Evolutionary conservation across 805 yeast species (phyloP), one percentile per base, ranked within the genome.

Genomic region (Blastobotrys peoriensis): DNA sequence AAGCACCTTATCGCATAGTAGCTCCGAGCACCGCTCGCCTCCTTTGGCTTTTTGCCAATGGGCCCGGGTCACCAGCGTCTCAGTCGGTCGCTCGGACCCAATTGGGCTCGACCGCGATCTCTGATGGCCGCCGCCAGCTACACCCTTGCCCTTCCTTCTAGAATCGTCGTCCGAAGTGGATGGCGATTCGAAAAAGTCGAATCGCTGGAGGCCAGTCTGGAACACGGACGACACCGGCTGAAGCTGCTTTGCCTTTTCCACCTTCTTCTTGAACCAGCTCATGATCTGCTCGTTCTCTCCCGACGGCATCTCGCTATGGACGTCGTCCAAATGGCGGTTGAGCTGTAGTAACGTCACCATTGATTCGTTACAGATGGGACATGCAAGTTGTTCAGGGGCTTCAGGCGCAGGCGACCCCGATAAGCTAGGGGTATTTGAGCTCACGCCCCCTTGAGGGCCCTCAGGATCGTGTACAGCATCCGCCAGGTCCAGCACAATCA

Each of bases 261-360:
- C 64, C 30, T 66, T 63, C 50, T 65, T 67, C 51, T 59, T 61
- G 46, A 70, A 61, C 79, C 78, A 72, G 16, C 69, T 62, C 46
- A 62, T 63, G 34, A 72, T 66, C 15, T 64, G 66, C 25, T 68
- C 73, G 27, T 59, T 57, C 16, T 45, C 41, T 21, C 43, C 57
- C 30, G 42, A 50, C 34, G 36, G 62, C 28, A 49, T 64, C 33
- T 65, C 63, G 1, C 68, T 64, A 58, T 86, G 96, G 5, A 63
- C 74, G 46, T 75, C 82, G 58, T 87, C 95, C 21, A 86, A 62
- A 61, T 86, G 96, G 36, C 70, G 68, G 59, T 84, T 84, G 45
- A 86, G 65, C 48, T 76, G 81, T 18, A 47, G 35, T 33, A 63
- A 50, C 4, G 74, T 70, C 4, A 75, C 62, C 81, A 83, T 78